These are phyloP conservation scores for Coelastrella sp. DNA, from an alignment of 139 green algal species.

Conservation along the genomic window DNA sequence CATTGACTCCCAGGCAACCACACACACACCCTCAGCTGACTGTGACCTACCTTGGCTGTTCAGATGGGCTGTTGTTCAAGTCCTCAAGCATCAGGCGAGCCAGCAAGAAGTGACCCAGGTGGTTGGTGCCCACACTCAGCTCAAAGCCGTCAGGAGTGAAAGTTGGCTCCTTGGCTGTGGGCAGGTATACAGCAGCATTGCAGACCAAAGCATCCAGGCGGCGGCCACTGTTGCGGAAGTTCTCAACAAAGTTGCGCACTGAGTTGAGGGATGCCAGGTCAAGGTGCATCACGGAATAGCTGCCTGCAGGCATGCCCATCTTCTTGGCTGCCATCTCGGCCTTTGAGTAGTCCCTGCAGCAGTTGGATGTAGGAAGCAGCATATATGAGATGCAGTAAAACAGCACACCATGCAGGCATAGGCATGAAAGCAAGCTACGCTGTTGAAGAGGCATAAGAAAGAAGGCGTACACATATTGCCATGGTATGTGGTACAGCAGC, in stretches of 20 bases:
- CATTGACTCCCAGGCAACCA: too few relatives aligned
- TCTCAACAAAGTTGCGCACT: conserved; percentile 86
- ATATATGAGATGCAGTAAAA: too few relatives aligned
- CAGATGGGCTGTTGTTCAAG: conserved; percentile 71
- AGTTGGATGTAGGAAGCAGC: too few relatives aligned
- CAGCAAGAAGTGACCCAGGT: conserved; percentile 96
- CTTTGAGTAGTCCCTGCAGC: conserved; percentile 79
- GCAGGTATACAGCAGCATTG: conserved; percentile 96
- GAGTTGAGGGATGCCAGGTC: conserved; percentile 87
- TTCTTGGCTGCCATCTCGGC: conserved; percentile 63
- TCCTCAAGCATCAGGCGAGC: conserved; percentile 88
- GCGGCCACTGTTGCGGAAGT: conserved; percentile 73
- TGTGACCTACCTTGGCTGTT: conserved; percentile 5
- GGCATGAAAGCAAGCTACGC: too few relatives aligned
- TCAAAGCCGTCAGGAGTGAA: conserved; percentile 94
- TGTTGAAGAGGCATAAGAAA: too few relatives aligned
- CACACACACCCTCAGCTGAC: not conserved
- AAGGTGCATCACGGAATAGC: conserved; percentile 84
- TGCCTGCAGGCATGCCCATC: conserved; percentile 74
- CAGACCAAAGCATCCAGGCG: conserved; percentile 87
- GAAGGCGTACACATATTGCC: too few relatives aligned
- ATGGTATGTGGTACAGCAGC: too few relatives aligned
- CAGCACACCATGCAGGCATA: too few relatives aligned
- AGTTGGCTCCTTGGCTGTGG: conserved; percentile 86
- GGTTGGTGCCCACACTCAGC: conserved; percentile 86